These are phyloP conservation scores for Nidularia pulvinata DNA, from an alignment of 768 basidiomycete species.

Conservation along the genomic window DNA sequence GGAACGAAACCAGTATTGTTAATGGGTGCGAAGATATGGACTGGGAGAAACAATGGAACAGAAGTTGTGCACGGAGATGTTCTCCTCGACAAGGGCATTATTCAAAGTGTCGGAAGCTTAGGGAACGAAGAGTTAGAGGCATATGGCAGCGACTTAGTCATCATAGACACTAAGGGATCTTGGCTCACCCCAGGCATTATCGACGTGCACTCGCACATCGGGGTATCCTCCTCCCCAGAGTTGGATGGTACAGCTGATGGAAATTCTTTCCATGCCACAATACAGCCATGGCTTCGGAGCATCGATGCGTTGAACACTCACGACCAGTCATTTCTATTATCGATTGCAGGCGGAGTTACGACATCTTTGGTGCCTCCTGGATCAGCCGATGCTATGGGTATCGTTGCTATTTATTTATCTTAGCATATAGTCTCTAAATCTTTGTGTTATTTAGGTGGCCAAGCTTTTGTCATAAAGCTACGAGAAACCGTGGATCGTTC, in stretches of 20 bases:
- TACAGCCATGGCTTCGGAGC: constrained; percentile 65
- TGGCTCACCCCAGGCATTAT: constrained; percentile 84
- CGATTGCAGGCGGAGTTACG: constrained; percentile 82
- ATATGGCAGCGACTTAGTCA: constrained; percentile 36
- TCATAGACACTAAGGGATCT: constrained; percentile 62
- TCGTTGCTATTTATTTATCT: not conserved
- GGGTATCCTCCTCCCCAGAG: constrained; percentile 47
- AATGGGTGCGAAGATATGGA: constrained; percentile 84
- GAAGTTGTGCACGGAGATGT: constrained; percentile 67
- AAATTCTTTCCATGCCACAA: constrained; percentile 50
- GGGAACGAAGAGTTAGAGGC: constrained; percentile 12
- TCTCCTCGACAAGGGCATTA: constrained; percentile 68
- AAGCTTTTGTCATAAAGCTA: constrained; percentile 79
- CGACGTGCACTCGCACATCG: constrained; percentile 71
- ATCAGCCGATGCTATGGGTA: constrained; percentile 64
- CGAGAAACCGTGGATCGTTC: constrained; percentile 71
- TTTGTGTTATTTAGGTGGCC: constrained; percentile 47
- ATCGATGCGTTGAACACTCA: constrained; percentile 84
- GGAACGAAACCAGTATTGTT: constrained; percentile 68
- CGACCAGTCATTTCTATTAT: constrained; percentile 67
- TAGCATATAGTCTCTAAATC: not conserved
- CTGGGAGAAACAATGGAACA: constrained; percentile 67
- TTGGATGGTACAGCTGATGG: constrained; percentile 52
- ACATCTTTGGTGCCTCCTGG: constrained; percentile 79
- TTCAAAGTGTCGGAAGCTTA: constrained; percentile 57